Evolutionary conservation across 2,329 filamentous ascomycete species (phyloP).

Genomic region (Colletotrichum cereale): DNA sequence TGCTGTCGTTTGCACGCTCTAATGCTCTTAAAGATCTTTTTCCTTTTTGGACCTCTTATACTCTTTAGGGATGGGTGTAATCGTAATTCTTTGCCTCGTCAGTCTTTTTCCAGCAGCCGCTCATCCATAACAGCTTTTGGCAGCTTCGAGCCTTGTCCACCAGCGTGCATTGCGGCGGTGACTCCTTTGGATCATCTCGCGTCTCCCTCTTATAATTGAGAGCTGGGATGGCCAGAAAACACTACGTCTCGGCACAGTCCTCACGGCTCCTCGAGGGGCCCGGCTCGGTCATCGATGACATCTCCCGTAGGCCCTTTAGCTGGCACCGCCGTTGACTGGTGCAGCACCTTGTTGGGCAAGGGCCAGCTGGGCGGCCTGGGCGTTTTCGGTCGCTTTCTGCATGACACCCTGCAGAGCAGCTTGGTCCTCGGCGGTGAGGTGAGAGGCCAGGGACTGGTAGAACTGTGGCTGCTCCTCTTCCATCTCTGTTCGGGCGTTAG

Average conservation of each 20-base stretch:
- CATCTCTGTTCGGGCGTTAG: conserved; percentile 69
- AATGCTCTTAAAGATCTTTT: conserved; percentile 41
- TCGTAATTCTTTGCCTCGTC: conserved; percentile 41
- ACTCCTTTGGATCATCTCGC: conserved; percentile 40
- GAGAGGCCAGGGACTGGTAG: conserved; percentile 83
- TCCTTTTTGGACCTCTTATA: conserved; percentile 36
- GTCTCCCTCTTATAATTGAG: conserved; percentile 35
- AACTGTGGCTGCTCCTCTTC: conserved; percentile 93
- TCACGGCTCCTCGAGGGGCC: conserved; percentile 31
- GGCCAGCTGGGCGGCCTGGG: conserved; percentile 49
- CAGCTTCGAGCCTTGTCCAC: conserved; percentile 35
- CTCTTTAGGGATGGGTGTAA: conserved; percentile 37
- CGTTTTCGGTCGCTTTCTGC: conserved; percentile 67
- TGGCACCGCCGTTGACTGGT: conserved; percentile 41
- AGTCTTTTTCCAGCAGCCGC: conserved; percentile 38
- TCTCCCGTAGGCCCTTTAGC: conserved; percentile 38
- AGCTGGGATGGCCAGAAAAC: conserved; percentile 28
- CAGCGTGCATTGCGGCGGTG: conserved; percentile 30
- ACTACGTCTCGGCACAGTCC: conserved; percentile 14
- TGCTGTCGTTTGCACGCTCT: conserved; percentile 41
- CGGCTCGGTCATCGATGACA: conserved; percentile 41
- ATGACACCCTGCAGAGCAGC: conserved; percentile 83
- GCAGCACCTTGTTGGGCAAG: conserved; percentile 45
- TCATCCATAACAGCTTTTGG: conserved; percentile 31
- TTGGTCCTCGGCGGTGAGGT: conserved; percentile 85